A percentile compares a stretch with the other conserved stretches of the same genome.
Conservation (phyloP, 1,284 basidiomycete species). For the Heterobasidion irregulare region DNA sequence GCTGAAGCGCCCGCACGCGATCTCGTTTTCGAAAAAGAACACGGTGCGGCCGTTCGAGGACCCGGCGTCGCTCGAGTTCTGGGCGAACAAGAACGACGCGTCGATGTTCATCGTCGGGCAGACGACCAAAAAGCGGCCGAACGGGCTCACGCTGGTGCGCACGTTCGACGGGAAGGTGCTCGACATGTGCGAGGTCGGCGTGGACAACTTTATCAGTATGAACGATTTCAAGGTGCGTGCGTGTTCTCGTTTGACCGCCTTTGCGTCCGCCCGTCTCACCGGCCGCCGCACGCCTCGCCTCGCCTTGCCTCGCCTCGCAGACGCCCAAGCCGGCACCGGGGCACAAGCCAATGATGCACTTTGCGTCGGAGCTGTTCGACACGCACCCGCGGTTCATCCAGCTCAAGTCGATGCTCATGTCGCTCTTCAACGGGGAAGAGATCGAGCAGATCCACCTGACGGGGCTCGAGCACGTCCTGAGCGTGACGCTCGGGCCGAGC, state of each 20-base stretch:
- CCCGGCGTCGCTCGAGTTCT: slow-evolving; percentile 83
- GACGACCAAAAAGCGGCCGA: slow-evolving; percentile 91
- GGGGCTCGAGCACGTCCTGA: slow-evolving; percentile 90
- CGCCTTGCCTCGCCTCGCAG: slow-evolving; percentile 28
- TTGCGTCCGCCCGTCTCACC: not conserved
- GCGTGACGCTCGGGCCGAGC: slow-evolving; percentile 71
- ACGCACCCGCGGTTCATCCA: slow-evolving; percentile 87
- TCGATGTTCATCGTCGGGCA: slow-evolving; percentile 87
- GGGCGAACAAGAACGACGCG: slow-evolving; percentile 92
- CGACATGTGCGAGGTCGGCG: slow-evolving; percentile 93
- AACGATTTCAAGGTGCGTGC: slow-evolving; percentile 69
- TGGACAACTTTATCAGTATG: slow-evolving; percentile 79
- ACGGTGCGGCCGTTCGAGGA: slow-evolving; percentile 89
- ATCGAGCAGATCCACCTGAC: slow-evolving; percentile 80
- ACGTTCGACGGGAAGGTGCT: slow-evolving; percentile 86
- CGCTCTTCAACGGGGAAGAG: slow-evolving; percentile 85
- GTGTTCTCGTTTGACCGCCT: not conserved
- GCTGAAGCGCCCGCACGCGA: slow-evolving; percentile 81
- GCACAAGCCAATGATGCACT: slow-evolving; percentile 92
- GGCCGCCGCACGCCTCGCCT: not conserved
- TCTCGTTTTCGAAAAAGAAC: slow-evolving; percentile 96
- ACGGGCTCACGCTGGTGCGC: slow-evolving; percentile 81
- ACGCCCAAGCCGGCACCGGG: slow-evolving; percentile 85
- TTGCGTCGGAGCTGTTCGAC: slow-evolving; percentile 90
- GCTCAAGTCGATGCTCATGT: slow-evolving; percentile 87